Evolutionary conservation across 2,329 filamentous ascomycete species (phyloP).

Genomic region (Colletotrichum gloeosporioides): DNA sequence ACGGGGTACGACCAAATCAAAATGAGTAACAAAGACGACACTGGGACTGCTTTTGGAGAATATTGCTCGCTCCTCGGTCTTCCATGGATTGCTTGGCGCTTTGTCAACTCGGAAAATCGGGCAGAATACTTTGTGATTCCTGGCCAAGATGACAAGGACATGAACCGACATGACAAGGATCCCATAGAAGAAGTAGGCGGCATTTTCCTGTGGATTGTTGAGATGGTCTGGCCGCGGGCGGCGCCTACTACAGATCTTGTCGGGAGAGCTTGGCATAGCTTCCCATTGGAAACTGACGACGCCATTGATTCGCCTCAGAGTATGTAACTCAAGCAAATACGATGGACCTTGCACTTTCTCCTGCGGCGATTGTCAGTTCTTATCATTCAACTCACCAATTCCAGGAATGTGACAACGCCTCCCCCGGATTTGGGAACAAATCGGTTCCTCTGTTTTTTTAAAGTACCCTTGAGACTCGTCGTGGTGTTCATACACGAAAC

Average conservation of each 20-base stretch:
- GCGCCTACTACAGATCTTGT: not conserved
- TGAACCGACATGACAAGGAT: not conserved
- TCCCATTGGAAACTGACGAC: not conserved
- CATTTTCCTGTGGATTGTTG: not conserved
- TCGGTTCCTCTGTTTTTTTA: not conserved
- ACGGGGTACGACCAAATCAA: not conserved
- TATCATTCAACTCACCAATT: too few species aligned
- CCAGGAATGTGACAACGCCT: too few species aligned
- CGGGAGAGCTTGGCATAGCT: not conserved
- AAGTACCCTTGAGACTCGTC: not conserved
- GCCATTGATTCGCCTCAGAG: not conserved
- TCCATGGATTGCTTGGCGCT: not conserved
- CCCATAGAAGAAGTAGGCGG: not conserved
- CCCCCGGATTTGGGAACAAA: not conserved
- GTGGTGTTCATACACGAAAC: fast-evolving
- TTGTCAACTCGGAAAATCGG: not conserved
- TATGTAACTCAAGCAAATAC: not conserved
- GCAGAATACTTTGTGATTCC: not conserved
- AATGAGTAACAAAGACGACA: not conserved
- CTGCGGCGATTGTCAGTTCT: not conserved
- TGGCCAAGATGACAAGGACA: not conserved
- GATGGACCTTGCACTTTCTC: not conserved
- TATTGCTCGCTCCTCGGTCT: not conserved
- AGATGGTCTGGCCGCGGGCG: not conserved
- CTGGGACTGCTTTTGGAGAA: not conserved